Base-by-base conservation (phyloP, 805 yeast species). In the Wickerhamomyces chaumierensis region DNA sequence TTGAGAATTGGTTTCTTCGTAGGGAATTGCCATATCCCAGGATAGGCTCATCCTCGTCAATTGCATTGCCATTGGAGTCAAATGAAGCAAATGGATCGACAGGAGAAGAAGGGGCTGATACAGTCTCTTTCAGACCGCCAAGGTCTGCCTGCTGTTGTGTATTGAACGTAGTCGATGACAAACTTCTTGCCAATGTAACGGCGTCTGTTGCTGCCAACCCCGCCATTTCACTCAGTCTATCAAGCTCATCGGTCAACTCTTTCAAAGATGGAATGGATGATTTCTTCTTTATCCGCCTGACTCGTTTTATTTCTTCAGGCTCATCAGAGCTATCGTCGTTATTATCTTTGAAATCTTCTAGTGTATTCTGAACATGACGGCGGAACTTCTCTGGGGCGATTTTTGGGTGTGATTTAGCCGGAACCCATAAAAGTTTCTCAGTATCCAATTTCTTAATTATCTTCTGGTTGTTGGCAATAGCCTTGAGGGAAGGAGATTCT, bases 351-450 rank as follows among this genome's bases (percentile, higher is more conserved):
- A 51, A 48, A 19, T 52, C 58, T 34, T 48, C 48, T 5, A 57
- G 50, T 34, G 57, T 63, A 45, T 54, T 58, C 38, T 78, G 78
- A 34, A 82, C 78, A 52, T 81, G 81, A 46, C 69, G 71, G 46
- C 77, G 65, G 61, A 77, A 81, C 49, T 83, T 85, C 51, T 84
- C 94, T 2, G 97, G 97, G 19, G 94, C 88, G n/a, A 90, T 72
- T 50, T 83, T 90, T 1, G 97, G 97, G 56, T 92, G 98, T 31
- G 86, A 68, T 45, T 75, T 77, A 2, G 97, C 98, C 0, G 97
- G 97, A 1, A 92, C 96, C 98, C 98, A 90, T 39, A 90, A 63
- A 25, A 83, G 60, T 41, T 73, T 63, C 36, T 71, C 56, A 5
- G 70, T 38, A 21, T 45, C 46, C 5, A 45, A 31, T 27, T 29